Evolutionary conservation across 2,329 filamentous ascomycete species (phyloP).

Genomic region (Trichoderma breve): DNA sequence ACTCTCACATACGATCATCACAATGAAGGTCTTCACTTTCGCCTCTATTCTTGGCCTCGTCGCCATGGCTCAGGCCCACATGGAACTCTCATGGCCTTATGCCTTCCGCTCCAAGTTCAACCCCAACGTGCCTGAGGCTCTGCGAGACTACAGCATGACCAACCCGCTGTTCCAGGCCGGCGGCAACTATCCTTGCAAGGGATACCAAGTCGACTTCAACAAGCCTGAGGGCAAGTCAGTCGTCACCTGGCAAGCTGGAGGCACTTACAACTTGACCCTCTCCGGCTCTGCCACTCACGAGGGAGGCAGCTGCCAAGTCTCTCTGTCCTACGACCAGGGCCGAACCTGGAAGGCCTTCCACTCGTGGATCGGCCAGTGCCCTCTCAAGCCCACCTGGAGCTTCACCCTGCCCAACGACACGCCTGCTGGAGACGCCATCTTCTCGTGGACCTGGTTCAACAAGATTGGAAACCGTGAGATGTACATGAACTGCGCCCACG

Average conservation of each 20-base stretch:
- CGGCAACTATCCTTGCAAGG: slow-evolving; percentile 72
- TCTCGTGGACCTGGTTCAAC: slow-evolving; percentile 79
- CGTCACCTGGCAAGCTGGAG: slow-evolving; percentile 60
- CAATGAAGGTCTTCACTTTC: slow-evolving; percentile 19
- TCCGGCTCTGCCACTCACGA: slow-evolving; percentile 61
- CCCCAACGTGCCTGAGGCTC: slow-evolving; percentile 43
- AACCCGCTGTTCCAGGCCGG: slow-evolving; percentile 60
- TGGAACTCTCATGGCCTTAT: slow-evolving; percentile 50
- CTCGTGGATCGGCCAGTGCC: slow-evolving; percentile 55
- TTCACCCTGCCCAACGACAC: slow-evolving; percentile 66
- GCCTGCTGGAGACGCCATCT: slow-evolving; percentile 59
- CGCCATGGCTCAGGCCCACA: slow-evolving; percentile 40
- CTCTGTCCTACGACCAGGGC: slow-evolving; percentile 70
- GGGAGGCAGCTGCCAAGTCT: slow-evolving; percentile 74
- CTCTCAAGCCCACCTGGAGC: slow-evolving; percentile 53
- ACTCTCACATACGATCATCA: neutral
- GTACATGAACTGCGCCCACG: slow-evolving; percentile 80
- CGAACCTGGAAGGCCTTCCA: slow-evolving; percentile 66
- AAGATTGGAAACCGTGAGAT: slow-evolving; percentile 73
- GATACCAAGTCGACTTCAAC: slow-evolving; percentile 48
- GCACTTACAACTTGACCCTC: slow-evolving; percentile 61
- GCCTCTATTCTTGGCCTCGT: slow-evolving; percentile 15
- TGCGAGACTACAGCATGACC: slow-evolving; percentile 69
- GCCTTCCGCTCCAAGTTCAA: slow-evolving; percentile 53
- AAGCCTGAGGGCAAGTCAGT: slow-evolving; percentile 50